phyloP scores from a whole-genome alignment of 352 stramenopile species.

The Phytopythium litorale region DNA sequence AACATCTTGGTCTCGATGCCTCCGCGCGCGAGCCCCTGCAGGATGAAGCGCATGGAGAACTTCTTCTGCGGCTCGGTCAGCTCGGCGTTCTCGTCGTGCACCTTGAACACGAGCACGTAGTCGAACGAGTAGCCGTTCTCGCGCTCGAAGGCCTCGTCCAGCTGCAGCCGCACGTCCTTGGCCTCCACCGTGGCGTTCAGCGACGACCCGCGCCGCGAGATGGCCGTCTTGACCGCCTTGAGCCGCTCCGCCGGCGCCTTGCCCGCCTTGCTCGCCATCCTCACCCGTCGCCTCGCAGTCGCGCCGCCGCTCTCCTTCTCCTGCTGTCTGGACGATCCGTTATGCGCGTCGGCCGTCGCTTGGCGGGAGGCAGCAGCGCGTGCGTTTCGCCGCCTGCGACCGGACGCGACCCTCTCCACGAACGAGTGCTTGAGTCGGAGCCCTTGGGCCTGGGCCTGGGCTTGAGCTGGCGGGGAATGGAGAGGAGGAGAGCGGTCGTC shows the following conservation, averaged over 20 bases:
- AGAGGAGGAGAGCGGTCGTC: too few species aligned
- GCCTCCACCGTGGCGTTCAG: constrained; percentile 62
- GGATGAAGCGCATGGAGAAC: constrained; percentile 63
- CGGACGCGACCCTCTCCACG: not conserved
- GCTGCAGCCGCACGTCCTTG: constrained; percentile 55
- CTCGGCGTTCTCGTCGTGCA: constrained; percentile 61
- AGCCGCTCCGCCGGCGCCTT: constrained; percentile 27
- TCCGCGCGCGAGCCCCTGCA: constrained; percentile 58
- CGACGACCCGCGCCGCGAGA: constrained; percentile 59
- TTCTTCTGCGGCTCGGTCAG: constrained; percentile 59
- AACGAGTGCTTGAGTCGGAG: too few species aligned
- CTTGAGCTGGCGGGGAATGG: not conserved
- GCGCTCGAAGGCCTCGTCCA: constrained; percentile 56
- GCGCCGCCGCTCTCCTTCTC: not conserved
- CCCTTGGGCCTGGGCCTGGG: too few species aligned
- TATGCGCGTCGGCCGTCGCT: too few species aligned
- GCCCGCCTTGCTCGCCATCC: constrained; percentile 11
- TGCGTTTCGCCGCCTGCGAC: not conserved
- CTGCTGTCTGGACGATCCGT: not conserved
- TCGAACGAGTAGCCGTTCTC: constrained; percentile 79
- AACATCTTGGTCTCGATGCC: constrained; percentile 86
- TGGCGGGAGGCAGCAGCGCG: too few species aligned
- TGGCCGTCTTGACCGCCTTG: constrained; percentile 55
- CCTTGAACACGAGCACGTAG: constrained; percentile 80
- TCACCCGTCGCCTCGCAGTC: not conserved